phyloP scores from a whole-genome alignment of 768 basidiomycete genomes.

The Leccinum ochraceum region DNA sequence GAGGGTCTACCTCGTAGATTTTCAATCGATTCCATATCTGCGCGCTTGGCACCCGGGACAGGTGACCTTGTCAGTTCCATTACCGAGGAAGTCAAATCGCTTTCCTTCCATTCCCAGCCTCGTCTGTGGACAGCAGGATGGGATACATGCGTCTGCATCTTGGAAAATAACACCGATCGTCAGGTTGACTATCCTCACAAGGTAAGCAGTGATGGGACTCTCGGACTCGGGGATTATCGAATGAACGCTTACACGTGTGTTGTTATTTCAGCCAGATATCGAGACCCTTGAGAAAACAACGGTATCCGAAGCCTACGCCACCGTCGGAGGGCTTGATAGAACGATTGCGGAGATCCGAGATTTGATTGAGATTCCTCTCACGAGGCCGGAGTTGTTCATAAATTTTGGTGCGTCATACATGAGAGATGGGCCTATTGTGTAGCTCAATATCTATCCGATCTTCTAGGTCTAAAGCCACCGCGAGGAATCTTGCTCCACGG shows the following conservation, averaged over 20 bases:
- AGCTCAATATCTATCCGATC: conserved; percentile 6
- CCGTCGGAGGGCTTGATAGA: conserved; percentile 84
- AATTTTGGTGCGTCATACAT: conserved; percentile 58
- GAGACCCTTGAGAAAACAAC: conserved; percentile 47
- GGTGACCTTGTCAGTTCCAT: conserved; percentile 35
- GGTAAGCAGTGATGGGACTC: conserved; percentile 25
- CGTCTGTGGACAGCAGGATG: conserved; percentile 65
- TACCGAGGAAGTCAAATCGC: conserved; percentile 40
- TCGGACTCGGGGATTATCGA: conserved; percentile 4
- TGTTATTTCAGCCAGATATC: conserved; percentile 40
- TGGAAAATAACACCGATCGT: conserved; percentile 31
- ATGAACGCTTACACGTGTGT: conserved; percentile 18
- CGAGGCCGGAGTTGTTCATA: conserved; percentile 75
- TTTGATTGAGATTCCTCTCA: conserved; percentile 83
- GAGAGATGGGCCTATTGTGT: conserved; percentile 16
- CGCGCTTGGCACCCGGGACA: conserved; percentile 19
- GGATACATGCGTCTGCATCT: conserved; percentile 60
- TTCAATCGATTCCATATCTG: conserved; percentile 48
- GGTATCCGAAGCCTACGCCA: conserved; percentile 63
- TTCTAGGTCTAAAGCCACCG: conserved; percentile 86
- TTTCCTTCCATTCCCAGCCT: conserved; percentile 44
- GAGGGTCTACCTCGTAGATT: conserved; percentile 64
- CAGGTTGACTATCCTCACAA: conserved; percentile 34
- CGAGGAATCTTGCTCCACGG: conserved; percentile 93
- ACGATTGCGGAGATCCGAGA: conserved; percentile 87